phyloP scores from a whole-genome alignment of 2,329 filamentous ascomycete species.

The Bipolaris cookei region DNA sequence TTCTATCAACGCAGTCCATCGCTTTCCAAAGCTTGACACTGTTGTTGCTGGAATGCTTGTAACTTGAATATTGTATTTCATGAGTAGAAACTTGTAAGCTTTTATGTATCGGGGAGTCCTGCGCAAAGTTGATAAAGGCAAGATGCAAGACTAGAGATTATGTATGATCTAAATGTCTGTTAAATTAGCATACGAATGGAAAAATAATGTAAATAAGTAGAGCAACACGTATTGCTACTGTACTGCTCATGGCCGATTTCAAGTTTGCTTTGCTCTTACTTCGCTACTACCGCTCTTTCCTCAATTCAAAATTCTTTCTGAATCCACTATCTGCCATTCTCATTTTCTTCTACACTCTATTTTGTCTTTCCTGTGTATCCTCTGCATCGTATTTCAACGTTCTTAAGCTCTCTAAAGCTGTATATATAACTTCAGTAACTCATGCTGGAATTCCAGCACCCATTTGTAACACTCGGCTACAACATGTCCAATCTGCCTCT shows the following conservation, averaged over 20 bases:
- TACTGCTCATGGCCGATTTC: neutral
- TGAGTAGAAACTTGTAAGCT: neutral
- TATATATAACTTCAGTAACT: neutral
- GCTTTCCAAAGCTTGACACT: neutral
- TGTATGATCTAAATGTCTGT: neutral
- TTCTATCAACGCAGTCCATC: neutral
- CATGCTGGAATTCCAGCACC: neutral
- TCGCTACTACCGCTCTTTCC: neutral
- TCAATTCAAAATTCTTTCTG: neutral
- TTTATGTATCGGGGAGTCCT: neutral
- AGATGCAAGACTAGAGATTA: neutral
- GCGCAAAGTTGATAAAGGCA: too few species aligned
- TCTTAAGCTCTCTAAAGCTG: neutral
- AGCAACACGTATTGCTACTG: neutral
- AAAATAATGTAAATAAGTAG: neutral
- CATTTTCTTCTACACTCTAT: neutral
- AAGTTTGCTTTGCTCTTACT: neutral
- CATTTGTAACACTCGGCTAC: neutral
- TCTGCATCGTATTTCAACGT: neutral
- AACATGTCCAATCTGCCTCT: neutral
- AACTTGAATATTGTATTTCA: neutral
- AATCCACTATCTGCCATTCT: neutral
- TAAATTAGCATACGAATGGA: too few species aligned
- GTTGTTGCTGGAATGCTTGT: neutral
- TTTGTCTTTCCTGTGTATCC: neutral